Percentiles rank a stretch among this genome's conserved stretches.
These are phyloP conservation scores for Colletotrichum sidae DNA, from an alignment of 2,329 filamentous ascomycete genomes.

Conservation along the genomic window DNA sequence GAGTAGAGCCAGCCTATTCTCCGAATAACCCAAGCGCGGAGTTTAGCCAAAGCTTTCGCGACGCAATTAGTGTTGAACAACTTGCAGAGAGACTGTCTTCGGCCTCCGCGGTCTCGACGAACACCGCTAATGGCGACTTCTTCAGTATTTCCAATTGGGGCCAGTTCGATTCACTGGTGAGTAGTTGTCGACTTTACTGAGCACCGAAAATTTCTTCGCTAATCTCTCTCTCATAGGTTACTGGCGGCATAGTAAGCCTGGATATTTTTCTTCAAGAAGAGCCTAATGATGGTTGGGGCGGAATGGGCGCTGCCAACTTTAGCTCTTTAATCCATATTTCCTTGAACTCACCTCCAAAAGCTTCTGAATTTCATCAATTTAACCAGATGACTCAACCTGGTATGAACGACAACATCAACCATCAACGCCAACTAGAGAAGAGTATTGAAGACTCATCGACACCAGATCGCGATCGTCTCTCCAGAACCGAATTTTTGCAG, in stretches of 20 bases:
- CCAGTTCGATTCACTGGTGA: conserved; percentile 42
- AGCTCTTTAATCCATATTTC: background rate
- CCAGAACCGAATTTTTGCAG: conserved; percentile 1
- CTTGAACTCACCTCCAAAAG: too few species aligned
- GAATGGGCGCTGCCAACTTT: background rate
- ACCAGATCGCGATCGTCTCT: background rate
- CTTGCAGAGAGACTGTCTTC: background rate
- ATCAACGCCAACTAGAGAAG: too few species aligned
- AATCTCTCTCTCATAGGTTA: background rate
- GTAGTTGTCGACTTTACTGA: background rate
- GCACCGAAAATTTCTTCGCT: background rate
- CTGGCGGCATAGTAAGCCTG: conserved; percentile 5
- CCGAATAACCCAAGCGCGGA: background rate
- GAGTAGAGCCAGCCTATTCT: background rate
- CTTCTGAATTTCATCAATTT: too few species aligned
- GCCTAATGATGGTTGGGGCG: background rate
- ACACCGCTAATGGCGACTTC: conserved; percentile 34
- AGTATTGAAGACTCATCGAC: background rate
- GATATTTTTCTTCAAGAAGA: background rate
- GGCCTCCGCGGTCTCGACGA: background rate
- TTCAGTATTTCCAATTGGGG: conserved; percentile 41
- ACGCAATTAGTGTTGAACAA: background rate
- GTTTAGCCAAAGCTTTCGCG: background rate
- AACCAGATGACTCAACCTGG: too few species aligned
- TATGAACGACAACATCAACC: too few species aligned